A percentile compares a stretch with the other conserved stretches of the same genome.
Evolutionary conservation across 176 grass and related monocot species (phyloP).

Genomic region (Carex cristatella): DNA sequence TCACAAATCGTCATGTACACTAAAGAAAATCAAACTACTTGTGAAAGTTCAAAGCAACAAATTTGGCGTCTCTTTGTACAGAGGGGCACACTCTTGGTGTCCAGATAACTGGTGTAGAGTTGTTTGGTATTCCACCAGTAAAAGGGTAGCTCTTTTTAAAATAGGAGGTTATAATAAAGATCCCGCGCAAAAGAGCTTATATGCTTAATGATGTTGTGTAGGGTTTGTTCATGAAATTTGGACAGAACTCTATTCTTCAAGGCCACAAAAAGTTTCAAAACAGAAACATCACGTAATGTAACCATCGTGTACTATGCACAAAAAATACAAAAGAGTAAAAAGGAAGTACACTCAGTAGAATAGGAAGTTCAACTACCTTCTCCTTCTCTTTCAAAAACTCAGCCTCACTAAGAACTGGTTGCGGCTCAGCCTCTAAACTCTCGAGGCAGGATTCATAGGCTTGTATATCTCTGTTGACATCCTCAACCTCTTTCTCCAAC

Average conservation of each 20-base stretch:
- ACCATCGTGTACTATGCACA: background rate
- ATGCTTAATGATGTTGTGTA: background rate
- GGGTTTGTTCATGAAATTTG: background rate
- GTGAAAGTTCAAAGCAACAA: background rate
- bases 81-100: background rate
- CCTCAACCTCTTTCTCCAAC: conserved; percentile 88
- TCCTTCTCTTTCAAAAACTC: conserved; percentile 82
- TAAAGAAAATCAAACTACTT: background rate
- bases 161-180: background rate
- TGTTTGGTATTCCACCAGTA: background rate
- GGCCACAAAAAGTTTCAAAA: background rate
- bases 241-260: background rate
- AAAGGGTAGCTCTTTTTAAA: background rate
- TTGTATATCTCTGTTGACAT: conserved; percentile 82
- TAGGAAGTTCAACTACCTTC: conserved; percentile 39
- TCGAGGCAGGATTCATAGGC: conserved; percentile 80
- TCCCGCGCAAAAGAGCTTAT: background rate
- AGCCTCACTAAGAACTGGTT: conserved; percentile 60
- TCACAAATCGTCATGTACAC: background rate
- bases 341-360: background rate
- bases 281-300: background rate
- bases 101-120: background rate
- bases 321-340: background rate
- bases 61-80: background rate
- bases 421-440: conserved; percentile 54